Percentiles rank a stretch among this genome's conserved stretches.
phyloP scores from a whole-genome alignment of 2,329 filamentous ascomycete species.

The Pseudocercospora fuligena region DNA sequence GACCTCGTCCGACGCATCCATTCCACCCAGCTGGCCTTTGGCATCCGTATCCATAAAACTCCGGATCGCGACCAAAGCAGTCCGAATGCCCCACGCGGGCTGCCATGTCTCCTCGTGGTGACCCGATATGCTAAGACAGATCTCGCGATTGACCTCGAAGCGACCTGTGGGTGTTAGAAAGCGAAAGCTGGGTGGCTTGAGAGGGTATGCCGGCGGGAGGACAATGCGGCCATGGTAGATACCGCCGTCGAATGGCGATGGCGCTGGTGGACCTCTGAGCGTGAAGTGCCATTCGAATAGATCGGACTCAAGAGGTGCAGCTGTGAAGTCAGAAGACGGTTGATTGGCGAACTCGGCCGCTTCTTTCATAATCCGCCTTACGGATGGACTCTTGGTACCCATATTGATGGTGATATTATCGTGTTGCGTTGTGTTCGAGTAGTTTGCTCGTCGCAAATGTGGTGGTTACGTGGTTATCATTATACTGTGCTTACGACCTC shows the following conservation, averaged over 20 bases:
- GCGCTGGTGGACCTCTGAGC: constrained; percentile 80
- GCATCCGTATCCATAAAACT: constrained; percentile 93
- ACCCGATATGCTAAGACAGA: constrained; percentile 89
- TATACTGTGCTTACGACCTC: neutral
- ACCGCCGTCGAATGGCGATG: constrained; percentile 76
- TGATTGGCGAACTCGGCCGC: constrained; percentile 80
- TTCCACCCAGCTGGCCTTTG: constrained; percentile 84
- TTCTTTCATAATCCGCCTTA: constrained; percentile 89
- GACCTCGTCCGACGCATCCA: constrained; percentile 74
- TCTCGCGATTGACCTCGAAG: constrained; percentile 96
- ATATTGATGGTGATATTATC: neutral
- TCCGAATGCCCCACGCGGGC: constrained; percentile 94
- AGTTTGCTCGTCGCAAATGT: neutral
- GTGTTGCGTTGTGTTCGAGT: neutral
- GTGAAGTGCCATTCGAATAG: constrained; percentile 99
- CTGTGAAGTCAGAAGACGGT: constrained; percentile 84
- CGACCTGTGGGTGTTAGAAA: constrained; percentile 90
- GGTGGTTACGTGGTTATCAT: neutral
- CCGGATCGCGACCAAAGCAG: constrained; percentile 77
- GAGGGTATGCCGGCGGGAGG: constrained; percentile 85
- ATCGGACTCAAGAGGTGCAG: constrained; percentile 82
- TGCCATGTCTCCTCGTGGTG: constrained; percentile 99
- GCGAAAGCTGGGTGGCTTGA: constrained; percentile 92
- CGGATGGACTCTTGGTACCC: constrained; percentile 71
- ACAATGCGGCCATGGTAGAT: constrained; percentile 96